Percentiles rank a stretch among this genome's conserved stretches.
phyloP scores from a whole-genome alignment of 2,329 filamentous ascomycete genomes.

The Cytospora piceicola region DNA sequence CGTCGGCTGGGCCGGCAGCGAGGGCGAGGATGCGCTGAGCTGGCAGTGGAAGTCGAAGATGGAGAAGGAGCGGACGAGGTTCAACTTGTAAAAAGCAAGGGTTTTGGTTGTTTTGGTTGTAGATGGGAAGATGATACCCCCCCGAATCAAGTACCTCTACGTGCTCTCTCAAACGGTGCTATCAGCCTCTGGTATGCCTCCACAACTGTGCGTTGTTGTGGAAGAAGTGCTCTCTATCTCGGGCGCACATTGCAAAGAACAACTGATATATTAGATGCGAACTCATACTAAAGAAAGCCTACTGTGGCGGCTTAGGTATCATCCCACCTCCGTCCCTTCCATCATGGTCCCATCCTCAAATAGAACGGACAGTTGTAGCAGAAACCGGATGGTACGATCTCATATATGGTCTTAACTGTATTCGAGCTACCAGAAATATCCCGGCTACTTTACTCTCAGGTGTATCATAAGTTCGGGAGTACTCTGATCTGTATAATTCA shows the following conservation, averaged over 20 bases:
- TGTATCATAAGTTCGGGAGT: too few relatives aligned
- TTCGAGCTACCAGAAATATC: too few relatives aligned
- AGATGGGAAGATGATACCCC: background rate
- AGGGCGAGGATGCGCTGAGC: conserved; percentile 75
- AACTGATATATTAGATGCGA: background rate
- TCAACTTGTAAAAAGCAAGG: conserved; percentile 71
- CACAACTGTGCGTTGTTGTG: background rate
- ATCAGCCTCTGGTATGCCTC: background rate
- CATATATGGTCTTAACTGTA: too few relatives aligned
- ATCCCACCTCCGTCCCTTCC: background rate
- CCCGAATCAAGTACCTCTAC: background rate
- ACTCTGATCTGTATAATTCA: too few relatives aligned
- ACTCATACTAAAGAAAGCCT: background rate
- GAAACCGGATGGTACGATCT: too few relatives aligned
- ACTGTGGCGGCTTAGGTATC: background rate
- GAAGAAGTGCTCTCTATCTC: background rate
- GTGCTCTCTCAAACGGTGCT: background rate
- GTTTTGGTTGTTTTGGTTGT: background rate
- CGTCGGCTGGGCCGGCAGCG: conserved; percentile 69
- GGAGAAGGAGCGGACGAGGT: conserved; percentile 92
- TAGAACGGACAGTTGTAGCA: too few relatives aligned
- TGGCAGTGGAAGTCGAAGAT: conserved; percentile 97
- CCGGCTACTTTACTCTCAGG: too few relatives aligned
- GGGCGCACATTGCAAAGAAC: background rate
- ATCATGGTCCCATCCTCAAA: background rate